phyloP scores from a whole-genome alignment of 2,329 filamentous ascomycete genomes.

The Nannizziopsis arthrosporioides region DNA sequence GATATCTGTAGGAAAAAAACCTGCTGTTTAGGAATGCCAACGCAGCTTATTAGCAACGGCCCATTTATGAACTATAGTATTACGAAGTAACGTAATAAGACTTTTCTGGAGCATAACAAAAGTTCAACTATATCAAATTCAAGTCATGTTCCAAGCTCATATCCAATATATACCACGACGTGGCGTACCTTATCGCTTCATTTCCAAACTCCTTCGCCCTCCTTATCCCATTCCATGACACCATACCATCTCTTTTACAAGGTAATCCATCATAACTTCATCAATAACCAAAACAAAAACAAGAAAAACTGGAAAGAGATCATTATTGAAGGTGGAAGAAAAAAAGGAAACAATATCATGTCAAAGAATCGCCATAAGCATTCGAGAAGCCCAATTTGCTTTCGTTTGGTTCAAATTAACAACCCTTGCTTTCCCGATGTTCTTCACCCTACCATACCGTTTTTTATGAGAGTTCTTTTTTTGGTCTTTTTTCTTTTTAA shows the following conservation, averaged over 20 bases:
- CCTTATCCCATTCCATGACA: neutral
- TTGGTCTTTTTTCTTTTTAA: no score
- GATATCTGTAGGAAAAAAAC: constrained; percentile 24
- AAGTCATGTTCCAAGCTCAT: neutral
- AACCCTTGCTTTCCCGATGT: no score
- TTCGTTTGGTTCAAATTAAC: neutral
- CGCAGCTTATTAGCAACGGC: neutral
- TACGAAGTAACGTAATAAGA: no score
- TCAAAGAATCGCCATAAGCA: neutral
- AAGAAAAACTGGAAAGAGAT: neutral
- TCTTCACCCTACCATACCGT: no score
- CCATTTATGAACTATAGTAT: no score
- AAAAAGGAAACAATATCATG: neutral
- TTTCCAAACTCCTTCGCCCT: neutral
- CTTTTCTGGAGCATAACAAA: no score
- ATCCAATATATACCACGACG: neutral
- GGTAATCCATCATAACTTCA: constrained; percentile 2
- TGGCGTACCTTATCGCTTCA: neutral
- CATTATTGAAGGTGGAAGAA: neutral
- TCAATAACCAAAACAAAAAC: neutral
- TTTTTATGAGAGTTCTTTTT: no score
- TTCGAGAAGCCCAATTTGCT: neutral
- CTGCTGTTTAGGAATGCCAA: constrained; percentile 19
- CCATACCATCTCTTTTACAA: neutral
- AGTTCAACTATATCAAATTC: no score